A percentile compares a stretch with the other conserved stretches of the same genome.
Conservation (phyloP, 352 stramenopile species). For the Globisporangium spiculum region DNA sequence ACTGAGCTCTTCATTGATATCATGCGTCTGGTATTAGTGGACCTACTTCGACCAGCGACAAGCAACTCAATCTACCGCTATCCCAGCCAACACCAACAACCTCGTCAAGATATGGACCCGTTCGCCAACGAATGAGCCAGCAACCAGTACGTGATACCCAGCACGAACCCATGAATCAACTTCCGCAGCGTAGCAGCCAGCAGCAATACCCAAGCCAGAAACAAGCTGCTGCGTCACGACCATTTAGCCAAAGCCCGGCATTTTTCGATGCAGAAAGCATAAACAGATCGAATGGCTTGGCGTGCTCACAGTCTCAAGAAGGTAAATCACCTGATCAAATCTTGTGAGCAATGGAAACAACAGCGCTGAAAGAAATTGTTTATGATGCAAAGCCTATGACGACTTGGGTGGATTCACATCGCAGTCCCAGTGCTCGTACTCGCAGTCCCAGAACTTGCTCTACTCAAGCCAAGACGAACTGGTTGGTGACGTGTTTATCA, state of each 20-base stretch:
- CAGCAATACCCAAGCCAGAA: background rate
- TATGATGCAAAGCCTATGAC: conserved; percentile 8
- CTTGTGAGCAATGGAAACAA: background rate
- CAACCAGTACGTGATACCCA: conserved; percentile 8
- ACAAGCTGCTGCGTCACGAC: background rate
- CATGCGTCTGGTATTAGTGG: background rate
- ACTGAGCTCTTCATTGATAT: background rate
- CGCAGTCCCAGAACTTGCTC: conserved; percentile 18
- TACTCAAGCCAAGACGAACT: conserved; percentile 21
- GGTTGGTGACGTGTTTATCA: background rate
- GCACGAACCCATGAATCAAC: background rate
- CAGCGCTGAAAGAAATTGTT: background rate
- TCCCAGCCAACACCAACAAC: conserved; percentile 8
- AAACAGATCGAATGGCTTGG: background rate
- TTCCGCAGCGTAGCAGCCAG: background rate
- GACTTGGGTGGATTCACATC: conserved; percentile 17
- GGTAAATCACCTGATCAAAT: background rate
- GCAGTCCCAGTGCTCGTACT: conserved; percentile 18
- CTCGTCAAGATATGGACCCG: conserved; percentile 13
- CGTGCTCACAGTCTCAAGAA: conserved; percentile 19
- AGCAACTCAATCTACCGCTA: conserved; percentile 1
- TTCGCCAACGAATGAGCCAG: conserved; percentile 11
- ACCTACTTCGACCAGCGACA: background rate
- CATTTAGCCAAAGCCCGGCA: conserved; percentile 6
- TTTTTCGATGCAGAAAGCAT: conserved; percentile 11